A percentile compares a stretch with the other conserved stretches of the same genome.
Evolutionary conservation across 306 rosid species (phyloP).

Genomic region (Neltuma alba): DNA sequence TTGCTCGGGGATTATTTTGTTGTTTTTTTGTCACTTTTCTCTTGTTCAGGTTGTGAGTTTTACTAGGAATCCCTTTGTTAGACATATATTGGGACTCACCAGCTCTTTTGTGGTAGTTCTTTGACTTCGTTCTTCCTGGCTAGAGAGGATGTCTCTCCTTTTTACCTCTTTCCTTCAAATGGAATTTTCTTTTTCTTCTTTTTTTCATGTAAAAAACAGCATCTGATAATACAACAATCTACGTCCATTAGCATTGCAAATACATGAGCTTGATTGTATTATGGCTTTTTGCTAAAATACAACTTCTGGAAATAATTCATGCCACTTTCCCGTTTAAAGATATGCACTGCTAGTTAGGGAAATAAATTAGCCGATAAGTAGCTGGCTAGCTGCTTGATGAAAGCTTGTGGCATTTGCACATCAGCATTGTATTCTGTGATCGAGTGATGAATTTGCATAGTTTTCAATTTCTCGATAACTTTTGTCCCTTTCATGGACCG

Average conservation of each 20-base stretch:
- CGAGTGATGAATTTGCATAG: constrained; percentile 27
- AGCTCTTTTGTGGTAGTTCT: too few species aligned
- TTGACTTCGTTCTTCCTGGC: too few species aligned
- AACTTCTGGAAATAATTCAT: not conserved
- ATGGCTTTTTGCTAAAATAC: not conserved
- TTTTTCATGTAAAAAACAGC: not conserved
- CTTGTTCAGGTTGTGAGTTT: too few species aligned
- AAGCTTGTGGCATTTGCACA: constrained; percentile 12
- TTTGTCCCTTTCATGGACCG: not conserved
- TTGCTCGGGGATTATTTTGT: too few species aligned
- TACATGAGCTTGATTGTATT: constrained; percentile 8
- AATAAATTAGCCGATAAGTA: constrained; percentile 10
- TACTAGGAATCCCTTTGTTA: too few species aligned
- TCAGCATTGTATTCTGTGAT: not conserved
- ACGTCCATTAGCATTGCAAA: constrained; percentile 4
- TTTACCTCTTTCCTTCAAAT: not conserved
- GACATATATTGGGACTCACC: too few species aligned
- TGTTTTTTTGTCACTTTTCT: too few species aligned
- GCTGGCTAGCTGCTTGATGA: not conserved
- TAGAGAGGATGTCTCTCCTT: too few species aligned
- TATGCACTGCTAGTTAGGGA: constrained; percentile 17
- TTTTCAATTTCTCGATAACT: constrained; percentile 22
- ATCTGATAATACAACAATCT: not conserved
- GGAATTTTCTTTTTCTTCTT: not conserved
- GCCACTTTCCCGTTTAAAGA: constrained; percentile 12